Base-by-base conservation (phyloP, 2,329 filamentous ascomycete genomes). In the Rachicladosporium sp. region DNA sequence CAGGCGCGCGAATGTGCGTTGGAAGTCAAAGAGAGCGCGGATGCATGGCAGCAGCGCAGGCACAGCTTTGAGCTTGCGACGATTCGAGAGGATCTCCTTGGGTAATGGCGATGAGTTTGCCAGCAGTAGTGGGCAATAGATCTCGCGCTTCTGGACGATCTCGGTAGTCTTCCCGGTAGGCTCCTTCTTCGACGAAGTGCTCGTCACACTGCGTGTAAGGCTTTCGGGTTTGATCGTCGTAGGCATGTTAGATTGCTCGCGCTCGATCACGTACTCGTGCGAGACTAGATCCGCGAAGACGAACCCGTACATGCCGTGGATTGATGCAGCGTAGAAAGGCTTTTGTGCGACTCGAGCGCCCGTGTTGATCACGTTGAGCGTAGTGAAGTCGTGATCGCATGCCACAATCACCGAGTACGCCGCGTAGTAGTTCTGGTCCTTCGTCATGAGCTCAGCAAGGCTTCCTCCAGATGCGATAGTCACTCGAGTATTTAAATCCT, bases 261-360 rank as follows among this genome's bases (percentile, higher is more conserved):
- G 80, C 65, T 93, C 80, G 45, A 98, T 80, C 44, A 91, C 77
- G 56, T 86, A 98, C 53, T 88, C 80, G 60, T 98, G 91, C 53
- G 80, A 74, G 50, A 94, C 86, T 13, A 98, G 72, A 59, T 98
- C 91, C 42, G 83, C 82, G 59, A 98, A 98, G 49, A 94, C 82
- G 65, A 85, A 98, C 41, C 91, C 91, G 59, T 93, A 96, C 58
- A 94, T 74, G 36, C 91, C 91, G 57, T 95, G 85, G 2, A 82
- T 76, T 37, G 79, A 81, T 29, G 87, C 83, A 7, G 86, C 86
- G 62, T 98, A 98, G 61, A 95, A 95, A 8, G 87, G 79, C 35
- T 78, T 76, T 46, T 76, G 73, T 44, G 81, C 78, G 30, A 93
- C 66, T 35, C 89, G 81, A 31, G 87, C 88, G 21, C 83, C 81